phyloP scores from a whole-genome alignment of 2,329 filamentous ascomycete genomes.

The Beauveria brongniartii region DNA sequence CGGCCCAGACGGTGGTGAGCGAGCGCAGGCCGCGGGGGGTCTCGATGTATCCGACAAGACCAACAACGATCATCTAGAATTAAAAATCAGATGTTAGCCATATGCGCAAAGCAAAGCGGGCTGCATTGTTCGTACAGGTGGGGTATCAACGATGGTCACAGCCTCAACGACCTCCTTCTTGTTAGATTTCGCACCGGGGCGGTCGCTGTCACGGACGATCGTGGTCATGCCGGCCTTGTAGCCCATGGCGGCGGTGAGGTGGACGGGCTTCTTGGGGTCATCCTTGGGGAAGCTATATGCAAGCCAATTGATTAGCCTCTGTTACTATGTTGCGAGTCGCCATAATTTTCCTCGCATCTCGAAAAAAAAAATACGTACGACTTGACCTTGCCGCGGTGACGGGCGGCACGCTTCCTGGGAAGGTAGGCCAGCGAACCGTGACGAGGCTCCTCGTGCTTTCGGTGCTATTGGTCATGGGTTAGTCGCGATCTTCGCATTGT shows the following conservation, averaged over 20 bases:
- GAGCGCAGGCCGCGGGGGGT: constrained; percentile 98
- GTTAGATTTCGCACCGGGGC: constrained; percentile 98
- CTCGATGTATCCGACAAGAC: constrained; percentile 99
- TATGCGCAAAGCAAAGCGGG: constrained; percentile 69
- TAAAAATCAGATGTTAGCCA: constrained; percentile 54
- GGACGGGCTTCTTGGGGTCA: constrained; percentile 98
- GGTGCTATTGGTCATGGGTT: constrained; percentile 30
- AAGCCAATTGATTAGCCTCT: constrained; percentile 18
- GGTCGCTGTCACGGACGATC: constrained; percentile 98
- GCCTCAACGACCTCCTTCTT: constrained; percentile 97
- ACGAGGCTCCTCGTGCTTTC: constrained; percentile 74
- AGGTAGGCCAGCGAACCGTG: constrained; percentile 89
- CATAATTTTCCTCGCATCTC: neutral
- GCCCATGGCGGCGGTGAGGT: constrained; percentile 95
- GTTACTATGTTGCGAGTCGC: constrained; percentile 13
- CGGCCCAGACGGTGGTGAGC: constrained; percentile 98
- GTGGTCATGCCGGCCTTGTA: constrained; percentile 99
- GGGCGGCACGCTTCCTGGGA: constrained; percentile 84
- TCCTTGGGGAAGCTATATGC: constrained; percentile 89
- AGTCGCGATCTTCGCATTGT: constrained; percentile 1
- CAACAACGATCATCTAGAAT: constrained; percentile 93
- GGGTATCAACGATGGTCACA: constrained; percentile 81
- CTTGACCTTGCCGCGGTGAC: constrained; percentile 97
- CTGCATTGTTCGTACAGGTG: constrained; percentile 87
- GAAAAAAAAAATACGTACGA: constrained; percentile 54